Base-by-base conservation (phyloP, 768 basidiomycete species). In the Candolleomyces eurysporus region DNA sequence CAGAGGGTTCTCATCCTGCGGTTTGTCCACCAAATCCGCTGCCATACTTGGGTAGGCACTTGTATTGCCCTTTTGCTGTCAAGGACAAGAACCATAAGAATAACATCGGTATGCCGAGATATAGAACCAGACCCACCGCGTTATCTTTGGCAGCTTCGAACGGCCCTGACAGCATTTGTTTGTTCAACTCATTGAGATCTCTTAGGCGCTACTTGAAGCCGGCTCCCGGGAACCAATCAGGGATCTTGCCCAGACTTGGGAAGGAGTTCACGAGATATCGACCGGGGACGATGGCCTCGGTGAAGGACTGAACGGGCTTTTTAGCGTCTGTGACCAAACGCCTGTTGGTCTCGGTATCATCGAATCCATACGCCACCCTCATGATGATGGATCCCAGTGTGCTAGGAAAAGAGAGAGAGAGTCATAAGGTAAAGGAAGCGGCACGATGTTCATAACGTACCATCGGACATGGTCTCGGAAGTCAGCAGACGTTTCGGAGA, bases 401-500 rank as follows among this genome's bases (percentile, higher is more conserved):
- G 22, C 61, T 57, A 32, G 1, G 36, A 36, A 36, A 11, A 46
- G 13, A 26, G 16, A 49, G n/a, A n/a, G 30, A 3, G 49, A 31
- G 5, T 26, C 26, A 26, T 17, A 22, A 6, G 11, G 39, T 26
- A 31, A 5, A 9, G 45, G 6, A 30, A 5, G 45, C 6, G 1
- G 6, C 5, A 7, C 16, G 7, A 26, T 11, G 17, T 16, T 1
- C 13, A 7, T 10, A 6, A 48, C 60, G 56, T 17, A 61, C 60
- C 49, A 46, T 31, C 55, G 50, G 32, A 53, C 48, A 7, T 22
- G 22, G 4, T 54, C 31, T 17, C 22, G 55, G 55, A 62, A 60
- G 26, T 62, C 53, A 9, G 57, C 54, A 10, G 64, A 61, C 16
- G 55, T 58, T 14, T 65, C 57, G 30, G 70, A 40, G 31, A 74